Base-by-base conservation (phyloP, 345 rosid genomes). In the Diplotaxis tenuifolia region DNA sequence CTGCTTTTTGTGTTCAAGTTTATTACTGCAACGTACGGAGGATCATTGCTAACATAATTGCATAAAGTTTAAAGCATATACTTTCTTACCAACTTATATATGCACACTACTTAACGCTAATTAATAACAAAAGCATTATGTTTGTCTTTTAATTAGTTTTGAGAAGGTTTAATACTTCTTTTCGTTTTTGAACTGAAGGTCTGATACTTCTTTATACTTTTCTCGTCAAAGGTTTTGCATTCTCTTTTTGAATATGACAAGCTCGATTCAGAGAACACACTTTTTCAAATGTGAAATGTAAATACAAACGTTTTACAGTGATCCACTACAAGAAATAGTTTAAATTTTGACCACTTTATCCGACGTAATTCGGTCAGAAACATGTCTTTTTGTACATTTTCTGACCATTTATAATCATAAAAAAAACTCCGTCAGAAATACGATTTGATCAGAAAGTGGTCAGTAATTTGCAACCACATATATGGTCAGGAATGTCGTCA, bases 1-100 rank as follows among this genome's bases (percentile, higher is more conserved):
- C 25, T n/a, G 47, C 54, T 16, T 65, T 28, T 40, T 40, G 47
- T 72, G 7, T 55, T 73, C 27, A 36, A 12, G 56, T 54, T 54
- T 54, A 55, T 63, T 38, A 55, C 29, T 56, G 34, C 62, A 59
- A 29, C 11, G 8, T 42, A 58, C 0, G n/a, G 52, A 70, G 7
- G n/a, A 45, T 45, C 31, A 19, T 21, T 71, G 47, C 61, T 49
- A 28, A 18, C 34, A 56, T 14, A 56, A 25, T 25, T 56, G 34
- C 34, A 56, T 25, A 56, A 59, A 8, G 63, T 29, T 29, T 58
- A 1, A 0, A n/a, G 4, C 47, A 28, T 4, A 23, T 58, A 29
- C 63, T 59, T 16, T 29, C 22, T 59, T 1, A 58, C 40, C 40
- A 58, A 58, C 63, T 5, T 15, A 28, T 16, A 15, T 58, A 22